phyloP scores from a whole-genome alignment of 495 filamentous ascomycete species.

The Opeltia flavorubescens region DNA sequence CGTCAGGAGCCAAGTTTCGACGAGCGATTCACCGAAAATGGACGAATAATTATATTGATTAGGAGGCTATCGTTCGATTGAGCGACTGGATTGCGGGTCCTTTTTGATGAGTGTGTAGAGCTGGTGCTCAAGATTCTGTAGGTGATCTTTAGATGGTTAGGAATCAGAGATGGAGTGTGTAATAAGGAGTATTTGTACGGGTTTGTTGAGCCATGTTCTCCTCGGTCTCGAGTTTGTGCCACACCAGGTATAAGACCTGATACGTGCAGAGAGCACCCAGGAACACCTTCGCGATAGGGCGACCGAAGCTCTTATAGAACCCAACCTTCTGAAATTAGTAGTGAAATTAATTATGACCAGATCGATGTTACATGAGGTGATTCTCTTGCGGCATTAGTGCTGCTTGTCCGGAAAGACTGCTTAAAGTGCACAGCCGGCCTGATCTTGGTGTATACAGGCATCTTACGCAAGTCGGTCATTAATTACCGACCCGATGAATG shows the following conservation, averaged over 20 bases:
- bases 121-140: neutral
- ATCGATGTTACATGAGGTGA: constrained; percentile 10
- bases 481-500: too few species aligned
- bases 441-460: too few species aligned
- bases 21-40: too few species aligned
- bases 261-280: constrained; percentile 79
- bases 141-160: neutral
- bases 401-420: neutral
- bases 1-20: too few species aligned
- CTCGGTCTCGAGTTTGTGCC: constrained; percentile 74
- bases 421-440: neutral
- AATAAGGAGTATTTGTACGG: constrained; percentile 20
- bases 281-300: constrained; percentile 74
- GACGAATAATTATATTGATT: too few species aligned
- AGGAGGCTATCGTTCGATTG: too few species aligned
- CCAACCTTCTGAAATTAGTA: constrained; percentile 31
- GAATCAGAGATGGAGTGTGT: neutral
- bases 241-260: constrained; percentile 70
- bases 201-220: constrained; percentile 51
- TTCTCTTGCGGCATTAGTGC: neutral
- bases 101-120: too few species aligned
- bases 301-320: constrained; percentile 67
- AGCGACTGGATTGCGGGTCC: too few species aligned
- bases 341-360: neutral
- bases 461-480: too few species aligned